A percentile compares a stretch with the other conserved stretches of the same genome.
Conservation (phyloP, 179 eudicot genomes). For the Patellifolia procumbens region DNA sequence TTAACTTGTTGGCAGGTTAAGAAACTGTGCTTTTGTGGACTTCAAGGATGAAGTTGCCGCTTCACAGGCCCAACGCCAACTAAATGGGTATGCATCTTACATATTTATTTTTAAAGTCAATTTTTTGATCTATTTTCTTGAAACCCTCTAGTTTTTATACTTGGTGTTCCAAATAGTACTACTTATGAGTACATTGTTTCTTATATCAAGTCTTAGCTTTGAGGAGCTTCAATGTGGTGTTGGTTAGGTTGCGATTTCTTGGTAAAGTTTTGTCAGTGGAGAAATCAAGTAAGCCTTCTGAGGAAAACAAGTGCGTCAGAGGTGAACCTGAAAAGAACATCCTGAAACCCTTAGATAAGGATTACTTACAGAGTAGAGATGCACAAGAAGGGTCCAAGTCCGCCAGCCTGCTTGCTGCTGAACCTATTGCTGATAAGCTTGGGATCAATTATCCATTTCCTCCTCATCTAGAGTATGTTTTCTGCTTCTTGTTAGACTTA, state of each 20-base stretch:
- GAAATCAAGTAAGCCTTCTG: conserved; percentile 54
- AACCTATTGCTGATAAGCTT: conserved; percentile 81
- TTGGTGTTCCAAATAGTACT: not conserved
- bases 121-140: no score
- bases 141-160: not conserved
- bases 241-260: conserved; percentile 67
- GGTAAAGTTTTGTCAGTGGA: conserved; percentile 87
- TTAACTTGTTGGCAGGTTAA: conserved; percentile 45
- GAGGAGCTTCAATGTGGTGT: conserved; percentile 12
- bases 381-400: conserved; percentile 33
- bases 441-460: conserved; percentile 91
- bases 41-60: conserved; percentile 73
- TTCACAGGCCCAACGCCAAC: conserved; percentile 76
- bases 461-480: conserved; percentile 77
- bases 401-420: conserved; percentile 39
- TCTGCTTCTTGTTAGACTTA: not conserved
- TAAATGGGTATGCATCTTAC: conserved; percentile 60
- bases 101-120: not conserved
- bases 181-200: not conserved
- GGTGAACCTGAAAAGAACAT: conserved; percentile 36
- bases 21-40: conserved; percentile 88
- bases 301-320: conserved; percentile 37
- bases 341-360: conserved; percentile 28
- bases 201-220: not conserved
- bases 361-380: conserved; percentile 34